phyloP scores from a whole-genome alignment of 306 rosid genomes.

The Betula pendula region DNA sequence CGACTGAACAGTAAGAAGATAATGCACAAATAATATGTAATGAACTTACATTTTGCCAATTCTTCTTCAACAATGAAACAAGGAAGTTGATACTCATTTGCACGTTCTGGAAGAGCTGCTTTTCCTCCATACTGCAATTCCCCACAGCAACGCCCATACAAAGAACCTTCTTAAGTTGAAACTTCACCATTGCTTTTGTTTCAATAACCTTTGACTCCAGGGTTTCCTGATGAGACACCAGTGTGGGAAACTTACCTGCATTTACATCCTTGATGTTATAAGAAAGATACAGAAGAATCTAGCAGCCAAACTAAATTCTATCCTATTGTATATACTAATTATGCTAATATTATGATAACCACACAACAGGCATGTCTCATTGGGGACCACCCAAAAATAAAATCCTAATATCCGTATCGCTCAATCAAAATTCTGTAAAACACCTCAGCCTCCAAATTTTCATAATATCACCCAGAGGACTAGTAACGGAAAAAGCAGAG shows the following conservation, averaged over 20 bases:
- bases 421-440: neutral
- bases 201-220: conserved; percentile 78
- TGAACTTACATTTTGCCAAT: conserved; percentile 81
- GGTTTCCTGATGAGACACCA: conserved; percentile 83
- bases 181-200: conserved; percentile 80
- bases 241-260: conserved; percentile 82
- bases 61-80: conserved; percentile 78
- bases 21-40: neutral
- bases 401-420: neutral
- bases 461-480: neutral
- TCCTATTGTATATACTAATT: neutral
- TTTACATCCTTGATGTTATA: neutral
- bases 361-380: neutral
- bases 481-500: neutral
- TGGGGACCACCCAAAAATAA: neutral
- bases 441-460: neutral
- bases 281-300: neutral
- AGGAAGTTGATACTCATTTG: conserved; percentile 83
- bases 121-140: conserved; percentile 83
- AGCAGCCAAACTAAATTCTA: neutral
- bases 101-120: conserved; percentile 82
- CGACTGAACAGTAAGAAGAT: neutral
- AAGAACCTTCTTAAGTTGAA: conserved; percentile 88
- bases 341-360: neutral
- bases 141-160: conserved; percentile 96